phyloP scores from a whole-genome alignment of 2,329 filamentous ascomycete genomes.

The Scedosporium minutisporum region DNA sequence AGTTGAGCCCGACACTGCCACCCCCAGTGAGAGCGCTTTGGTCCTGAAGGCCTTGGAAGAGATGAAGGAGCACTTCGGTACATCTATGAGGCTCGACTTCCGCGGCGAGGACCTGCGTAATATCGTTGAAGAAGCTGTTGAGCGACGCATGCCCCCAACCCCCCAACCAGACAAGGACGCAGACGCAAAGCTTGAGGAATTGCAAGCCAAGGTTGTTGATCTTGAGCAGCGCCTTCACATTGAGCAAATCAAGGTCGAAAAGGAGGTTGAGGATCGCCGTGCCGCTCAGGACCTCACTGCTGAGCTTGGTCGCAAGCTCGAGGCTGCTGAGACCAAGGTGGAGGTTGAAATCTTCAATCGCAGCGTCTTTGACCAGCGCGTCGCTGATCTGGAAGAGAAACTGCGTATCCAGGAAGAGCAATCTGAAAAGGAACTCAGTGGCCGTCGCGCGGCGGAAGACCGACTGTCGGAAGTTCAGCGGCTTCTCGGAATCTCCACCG shows the following conservation, averaged over 20 bases:
- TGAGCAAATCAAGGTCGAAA: conserved; percentile 38
- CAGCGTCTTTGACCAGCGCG: conserved; percentile 48
- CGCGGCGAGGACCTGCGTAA: conserved; percentile 45
- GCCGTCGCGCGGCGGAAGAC: conserved; percentile 61
- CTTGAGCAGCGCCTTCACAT: conserved; percentile 46
- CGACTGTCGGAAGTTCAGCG: conserved; percentile 63
- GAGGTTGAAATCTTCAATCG: conserved; percentile 54
- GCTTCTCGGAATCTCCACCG: conserved; percentile 57
- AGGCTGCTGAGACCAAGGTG: conserved; percentile 47
- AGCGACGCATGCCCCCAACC: conserved; percentile 43
- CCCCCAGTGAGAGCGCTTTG: conserved; percentile 30
- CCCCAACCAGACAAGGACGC: conserved; percentile 41
- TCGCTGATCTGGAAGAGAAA: conserved; percentile 60
- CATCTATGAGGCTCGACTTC: conserved; percentile 34
- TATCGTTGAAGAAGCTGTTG: conserved; percentile 54
- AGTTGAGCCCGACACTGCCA: background rate
- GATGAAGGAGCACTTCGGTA: conserved; percentile 45
- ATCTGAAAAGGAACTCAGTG: conserved; percentile 53
- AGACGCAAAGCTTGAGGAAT: conserved; percentile 43
- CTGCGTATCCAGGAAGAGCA: conserved; percentile 53
- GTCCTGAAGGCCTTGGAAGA: conserved; percentile 59
- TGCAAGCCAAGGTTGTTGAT: conserved; percentile 50
- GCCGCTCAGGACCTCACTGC: conserved; percentile 42
- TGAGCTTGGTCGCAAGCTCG: conserved; percentile 44
- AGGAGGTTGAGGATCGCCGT: conserved; percentile 38